These are phyloP conservation scores for Thecaphora frezii DNA, from an alignment of 1,284 basidiomycete species.

Conservation along the genomic window DNA sequence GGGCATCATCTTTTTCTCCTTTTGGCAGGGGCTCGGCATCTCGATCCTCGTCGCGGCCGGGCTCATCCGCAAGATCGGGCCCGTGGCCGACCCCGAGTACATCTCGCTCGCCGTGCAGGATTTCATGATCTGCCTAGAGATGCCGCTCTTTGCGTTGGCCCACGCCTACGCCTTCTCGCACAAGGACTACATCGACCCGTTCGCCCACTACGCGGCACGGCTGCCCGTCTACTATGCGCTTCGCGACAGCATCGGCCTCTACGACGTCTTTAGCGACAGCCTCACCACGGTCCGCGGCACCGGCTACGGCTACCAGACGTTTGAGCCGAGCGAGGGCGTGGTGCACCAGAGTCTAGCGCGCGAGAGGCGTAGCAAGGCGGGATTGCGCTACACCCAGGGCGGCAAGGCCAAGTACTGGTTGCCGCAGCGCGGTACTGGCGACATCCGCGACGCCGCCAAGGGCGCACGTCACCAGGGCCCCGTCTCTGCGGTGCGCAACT, in stretches of 20 bases:
- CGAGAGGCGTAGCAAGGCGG: conserved; percentile 59
- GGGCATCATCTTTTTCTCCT: conserved; percentile 89
- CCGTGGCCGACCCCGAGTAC: conserved; percentile 79
- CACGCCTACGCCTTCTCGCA: conserved; percentile 79
- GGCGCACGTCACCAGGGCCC: conserved; percentile 58
- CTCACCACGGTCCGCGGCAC: conserved; percentile 80
- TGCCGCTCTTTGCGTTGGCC: conserved; percentile 93
- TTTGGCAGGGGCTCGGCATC: conserved; percentile 86
- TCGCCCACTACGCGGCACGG: conserved; percentile 39
- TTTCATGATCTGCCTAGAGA: conserved; percentile 80
- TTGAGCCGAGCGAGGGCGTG: conserved; percentile 89
- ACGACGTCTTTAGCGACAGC: conserved; percentile 84
- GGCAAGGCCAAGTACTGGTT: conserved; percentile 68
- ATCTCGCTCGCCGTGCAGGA: conserved; percentile 54
- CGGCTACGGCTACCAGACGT: conserved; percentile 91
- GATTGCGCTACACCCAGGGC: conserved; percentile 83
- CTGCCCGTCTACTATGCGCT: conserved; percentile 67
- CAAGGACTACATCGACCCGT: conserved; percentile 49
- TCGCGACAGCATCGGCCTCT: conserved; percentile 71
- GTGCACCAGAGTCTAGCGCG: conserved; percentile 67
- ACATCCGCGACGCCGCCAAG: conserved; percentile 20
- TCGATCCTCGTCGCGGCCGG: conserved; percentile 84
- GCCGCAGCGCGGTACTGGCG: conserved; percentile 26
- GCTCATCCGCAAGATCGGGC: conserved; percentile 69
- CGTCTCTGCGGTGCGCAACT: conserved; percentile 59